phyloP scores from a whole-genome alignment of 768 basidiomycete genomes.

The Termitomyces sp. region DNA sequence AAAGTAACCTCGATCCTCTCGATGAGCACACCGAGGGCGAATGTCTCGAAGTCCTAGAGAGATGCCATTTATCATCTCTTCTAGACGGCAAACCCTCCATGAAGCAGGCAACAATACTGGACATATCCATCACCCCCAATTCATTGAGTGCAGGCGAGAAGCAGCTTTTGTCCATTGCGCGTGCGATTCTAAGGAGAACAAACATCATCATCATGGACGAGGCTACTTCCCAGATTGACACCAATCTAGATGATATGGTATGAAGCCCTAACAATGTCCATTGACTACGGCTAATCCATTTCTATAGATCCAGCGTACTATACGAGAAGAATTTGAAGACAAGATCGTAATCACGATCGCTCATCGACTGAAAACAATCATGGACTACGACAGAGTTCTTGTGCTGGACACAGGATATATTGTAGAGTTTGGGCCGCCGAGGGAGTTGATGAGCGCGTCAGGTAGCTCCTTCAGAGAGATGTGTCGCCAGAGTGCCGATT shows the following conservation, averaged over 20 bases:
- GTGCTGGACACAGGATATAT: conserved; percentile 72
- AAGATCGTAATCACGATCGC: conserved; percentile 84
- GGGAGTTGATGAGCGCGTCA: conserved; percentile 43
- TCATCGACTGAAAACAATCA: conserved; percentile 72
- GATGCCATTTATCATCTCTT: conserved; percentile 55
- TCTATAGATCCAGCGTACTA: conserved; percentile 63
- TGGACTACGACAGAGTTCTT: conserved; percentile 72
- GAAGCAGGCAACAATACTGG: conserved; percentile 37
- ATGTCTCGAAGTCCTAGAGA: conserved; percentile 59
- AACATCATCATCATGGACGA: conserved; percentile 74
- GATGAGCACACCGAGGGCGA: conserved; percentile 53
- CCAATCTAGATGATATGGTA: conserved; percentile 65
- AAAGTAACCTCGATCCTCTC: conserved; percentile 72
- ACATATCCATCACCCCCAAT: conserved; percentile 62
- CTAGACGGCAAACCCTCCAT: conserved; percentile 32
- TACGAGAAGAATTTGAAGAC: conserved; percentile 65
- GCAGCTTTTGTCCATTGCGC: conserved; percentile 67
- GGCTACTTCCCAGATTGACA: conserved; percentile 76
- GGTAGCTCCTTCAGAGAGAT: conserved; percentile 65
- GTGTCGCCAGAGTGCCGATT: conserved; percentile 60
- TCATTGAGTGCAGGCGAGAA: conserved; percentile 76
- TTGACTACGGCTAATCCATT: background rate
- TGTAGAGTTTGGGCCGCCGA: conserved; percentile 73
- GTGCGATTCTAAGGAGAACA: conserved; percentile 62
- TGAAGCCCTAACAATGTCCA: too few relatives aligned